A percentile compares a stretch with the other conserved stretches of the same genome.
Conservation (phyloP, 352 stramenopile species). For the Pythium rishiriense region DNA sequence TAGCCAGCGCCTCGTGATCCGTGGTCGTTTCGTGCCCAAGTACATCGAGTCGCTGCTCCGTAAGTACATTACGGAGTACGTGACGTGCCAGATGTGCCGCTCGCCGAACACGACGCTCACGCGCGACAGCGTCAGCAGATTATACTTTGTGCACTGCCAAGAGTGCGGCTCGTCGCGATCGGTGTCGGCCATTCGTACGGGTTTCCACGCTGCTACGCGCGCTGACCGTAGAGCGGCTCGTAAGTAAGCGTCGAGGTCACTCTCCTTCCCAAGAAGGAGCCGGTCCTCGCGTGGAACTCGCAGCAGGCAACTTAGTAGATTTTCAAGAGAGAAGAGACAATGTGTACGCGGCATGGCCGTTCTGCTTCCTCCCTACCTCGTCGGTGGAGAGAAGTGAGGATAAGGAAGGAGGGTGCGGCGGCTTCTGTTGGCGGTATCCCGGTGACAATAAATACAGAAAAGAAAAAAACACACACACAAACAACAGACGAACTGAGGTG, state of each 20-base stretch:
- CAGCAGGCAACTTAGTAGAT: neutral
- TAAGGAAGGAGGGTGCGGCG: neutral
- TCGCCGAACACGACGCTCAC: constrained; percentile 97
- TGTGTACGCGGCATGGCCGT: too few species aligned
- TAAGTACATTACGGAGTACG: constrained; percentile 99
- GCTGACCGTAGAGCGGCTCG: constrained; percentile 82
- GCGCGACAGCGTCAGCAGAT: constrained; percentile 94
- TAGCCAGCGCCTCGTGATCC: constrained; percentile 98
- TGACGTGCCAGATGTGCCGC: constrained; percentile 99
- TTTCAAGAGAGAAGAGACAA: neutral
- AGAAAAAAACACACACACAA: constrained; percentile 4
- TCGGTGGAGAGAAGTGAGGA: neutral
- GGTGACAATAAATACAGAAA: constrained; percentile 2
- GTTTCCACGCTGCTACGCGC: constrained; percentile 96
- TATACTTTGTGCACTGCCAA: constrained; percentile 99
- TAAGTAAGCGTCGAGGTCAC: constrained; percentile 51
- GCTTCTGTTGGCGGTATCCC: neutral
- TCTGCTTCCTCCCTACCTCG: too few species aligned
- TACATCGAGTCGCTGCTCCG: constrained; percentile 99
- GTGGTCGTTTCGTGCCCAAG: constrained; percentile 97
- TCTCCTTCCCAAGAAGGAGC: neutral
- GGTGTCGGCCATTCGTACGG: constrained; percentile 96
- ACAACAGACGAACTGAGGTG: neutral
- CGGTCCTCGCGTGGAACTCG: neutral
- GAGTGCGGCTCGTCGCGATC: constrained; percentile 96